Conservation (phyloP, 169 alveolate genomes). For the Plasmodium gallinaceum region DNA sequence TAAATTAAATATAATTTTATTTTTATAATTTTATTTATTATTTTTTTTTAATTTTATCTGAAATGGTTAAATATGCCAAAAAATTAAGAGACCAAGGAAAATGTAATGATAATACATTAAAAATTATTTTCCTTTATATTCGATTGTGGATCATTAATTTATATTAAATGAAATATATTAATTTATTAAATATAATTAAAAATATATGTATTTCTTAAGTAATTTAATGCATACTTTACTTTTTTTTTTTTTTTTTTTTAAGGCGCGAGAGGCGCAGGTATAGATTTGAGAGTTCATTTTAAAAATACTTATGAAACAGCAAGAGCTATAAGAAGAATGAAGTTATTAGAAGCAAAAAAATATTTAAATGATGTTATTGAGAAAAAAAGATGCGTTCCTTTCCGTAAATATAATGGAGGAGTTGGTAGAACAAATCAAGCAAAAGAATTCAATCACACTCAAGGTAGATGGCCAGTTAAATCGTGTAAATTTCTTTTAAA, state of each 20-base stretch:
- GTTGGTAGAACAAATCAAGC: constrained; percentile 99
- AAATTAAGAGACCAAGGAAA: constrained; percentile 56
- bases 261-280: constrained; percentile 82
- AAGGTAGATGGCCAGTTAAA: constrained; percentile 99
- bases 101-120: constrained; percentile 18
- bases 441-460: constrained; percentile 93
- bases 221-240: neutral
- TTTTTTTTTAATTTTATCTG: constrained; percentile 16
- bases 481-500: constrained; percentile 93
- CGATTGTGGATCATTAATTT: neutral
- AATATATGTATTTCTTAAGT: neutral
- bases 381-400: constrained; percentile 97
- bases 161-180: neutral
- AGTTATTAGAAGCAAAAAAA: constrained; percentile 92
- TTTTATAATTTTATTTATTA: constrained; percentile 2
- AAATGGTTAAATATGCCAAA: constrained; percentile 73
- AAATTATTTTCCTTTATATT: neutral
- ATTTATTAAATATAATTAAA: neutral
- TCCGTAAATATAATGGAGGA: constrained; percentile 96
- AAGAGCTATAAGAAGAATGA: constrained; percentile 96
- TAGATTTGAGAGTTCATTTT: constrained; percentile 95
- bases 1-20: constrained; percentile 5
- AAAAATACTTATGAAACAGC: constrained; percentile 98
- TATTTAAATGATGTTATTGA: constrained; percentile 96
- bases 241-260: constrained; percentile 1